Evolutionary conservation across 140 eudicot genomes (phyloP), one percentile per base, ranked within the genome.

Genomic region (Stevia rebaudiana): DNA sequence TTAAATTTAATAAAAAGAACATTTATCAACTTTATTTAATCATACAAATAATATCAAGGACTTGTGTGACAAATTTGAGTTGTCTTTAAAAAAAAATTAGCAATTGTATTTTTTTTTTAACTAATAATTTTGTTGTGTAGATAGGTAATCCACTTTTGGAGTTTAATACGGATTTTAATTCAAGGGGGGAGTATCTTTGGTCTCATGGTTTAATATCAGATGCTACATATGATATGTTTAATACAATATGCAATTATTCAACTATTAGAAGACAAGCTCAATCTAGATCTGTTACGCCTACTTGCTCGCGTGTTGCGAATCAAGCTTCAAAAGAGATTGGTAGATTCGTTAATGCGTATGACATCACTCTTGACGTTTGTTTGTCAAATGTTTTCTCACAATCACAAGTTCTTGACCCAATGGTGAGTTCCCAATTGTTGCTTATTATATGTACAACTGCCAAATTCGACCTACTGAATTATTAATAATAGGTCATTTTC

Each of bases 131-230:
- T 33, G 10, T 74, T 50, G 44, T 63, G 74, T 80, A 89, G 97
- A 81, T 89, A 44, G 97, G 95, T 46, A 89, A 89, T 76, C 97
- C 95, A 48, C 86, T 86, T 42, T 75, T 86, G 73, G 97, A 89
- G 35, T 86, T 86, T 84, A 66, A 81, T 72, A 76, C 91, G 11
- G 95, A 89, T 76, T 89, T 89, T 66, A 86, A 89, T 64, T 77
- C 91, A 11, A 79, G 91, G 43, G 81, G 81, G 1, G 95, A 89
- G 73, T 89, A 67, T 56, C 69, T 85, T 3, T 89, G 97, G 97
- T 85, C 97, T 55, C 97, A 86, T 67, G 97, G 97, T 16, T 72
- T 89, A 9, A 83, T 89, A 76, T 89, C 97, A 8, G 95, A 89
- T 72, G 72, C 70, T 42, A 80, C 91, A 16, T 81, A 66, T 50